Evolutionary conservation across 108 stramenopile genomes (phyloP).

Genomic region (Chaetoceros muelleri): DNA sequence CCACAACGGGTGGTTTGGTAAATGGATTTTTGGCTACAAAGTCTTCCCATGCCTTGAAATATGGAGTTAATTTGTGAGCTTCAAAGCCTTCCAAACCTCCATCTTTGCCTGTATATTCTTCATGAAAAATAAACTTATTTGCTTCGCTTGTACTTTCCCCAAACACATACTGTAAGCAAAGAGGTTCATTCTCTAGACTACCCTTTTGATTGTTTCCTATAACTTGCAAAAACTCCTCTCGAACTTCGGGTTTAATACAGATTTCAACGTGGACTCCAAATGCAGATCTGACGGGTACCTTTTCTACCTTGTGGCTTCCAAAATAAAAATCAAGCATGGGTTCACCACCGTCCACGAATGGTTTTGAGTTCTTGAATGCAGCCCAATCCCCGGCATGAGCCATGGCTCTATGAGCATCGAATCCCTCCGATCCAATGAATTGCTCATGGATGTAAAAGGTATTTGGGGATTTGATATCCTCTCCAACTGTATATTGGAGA

Average conservation of each 20-base stretch:
- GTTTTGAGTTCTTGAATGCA: slow-evolving; percentile 4
- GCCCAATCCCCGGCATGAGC: slow-evolving; percentile 20
- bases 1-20: slow-evolving; percentile 22
- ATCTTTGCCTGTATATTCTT: slow-evolving; percentile 26
- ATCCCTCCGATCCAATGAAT: slow-evolving; percentile 14
- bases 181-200: slow-evolving; percentile 22
- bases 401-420: slow-evolving; percentile 16
- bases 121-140: slow-evolving; percentile 38
- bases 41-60: slow-evolving; percentile 40
- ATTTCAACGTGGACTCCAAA: slow-evolving; percentile 33
- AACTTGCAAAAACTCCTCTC: slow-evolving; percentile 27
- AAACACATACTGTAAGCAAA: slow-evolving; percentile 32
- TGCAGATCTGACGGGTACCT: background rate
- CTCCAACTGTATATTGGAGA: slow-evolving; percentile 28
- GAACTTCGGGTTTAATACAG: slow-evolving; percentile 20
- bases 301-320: background rate
- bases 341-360: slow-evolving; percentile 5
- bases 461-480: slow-evolving; percentile 18
- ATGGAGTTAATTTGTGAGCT: slow-evolving; percentile 25
- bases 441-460: slow-evolving; percentile 36
- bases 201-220: slow-evolving; percentile 35
- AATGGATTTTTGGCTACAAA: slow-evolving; percentile 34
- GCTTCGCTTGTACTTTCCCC: slow-evolving; percentile 17
- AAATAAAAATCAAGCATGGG: slow-evolving; percentile 1
- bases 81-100: slow-evolving; percentile 40